Conservation (phyloP, 768 basidiomycete species). For the Mycena pura region DNA sequence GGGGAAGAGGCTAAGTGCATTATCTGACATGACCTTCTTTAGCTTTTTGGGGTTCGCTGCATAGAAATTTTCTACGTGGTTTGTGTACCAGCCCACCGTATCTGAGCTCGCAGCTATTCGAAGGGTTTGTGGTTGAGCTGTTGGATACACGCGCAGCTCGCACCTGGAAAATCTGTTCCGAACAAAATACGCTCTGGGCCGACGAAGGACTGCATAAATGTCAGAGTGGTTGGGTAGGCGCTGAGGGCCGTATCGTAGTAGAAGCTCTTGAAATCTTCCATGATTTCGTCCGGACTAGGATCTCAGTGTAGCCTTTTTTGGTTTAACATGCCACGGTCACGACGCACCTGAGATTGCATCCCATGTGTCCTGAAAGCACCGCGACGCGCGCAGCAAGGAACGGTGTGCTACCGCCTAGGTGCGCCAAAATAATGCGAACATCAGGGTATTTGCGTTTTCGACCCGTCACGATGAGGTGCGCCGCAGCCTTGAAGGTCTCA, state of each 20-base stretch:
- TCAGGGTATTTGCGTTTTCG: slow-evolving; percentile 65
- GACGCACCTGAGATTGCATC: slow-evolving; percentile 61
- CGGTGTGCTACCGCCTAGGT: slow-evolving; percentile 74
- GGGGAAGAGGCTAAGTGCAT: slow-evolving; percentile 61
- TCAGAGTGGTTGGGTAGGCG: slow-evolving; percentile 58
- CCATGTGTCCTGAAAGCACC: slow-evolving; percentile 72
- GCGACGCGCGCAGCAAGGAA: slow-evolving; percentile 75
- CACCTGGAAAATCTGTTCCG: slow-evolving; percentile 82
- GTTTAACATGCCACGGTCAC: slow-evolving; percentile 10
- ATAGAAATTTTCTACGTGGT: slow-evolving; percentile 58
- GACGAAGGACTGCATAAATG: slow-evolving; percentile 58
- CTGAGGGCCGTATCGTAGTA: slow-evolving; percentile 79
- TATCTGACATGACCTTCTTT: slow-evolving; percentile 52
- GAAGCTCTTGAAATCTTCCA: slow-evolving; percentile 72
- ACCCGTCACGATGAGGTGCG: slow-evolving; percentile 77
- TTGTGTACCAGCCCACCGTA: slow-evolving; percentile 68
- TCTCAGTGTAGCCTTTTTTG: not conserved
- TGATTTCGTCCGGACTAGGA: slow-evolving; percentile 60
- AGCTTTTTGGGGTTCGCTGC: slow-evolving; percentile 45
- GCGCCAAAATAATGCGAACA: slow-evolving; percentile 72
- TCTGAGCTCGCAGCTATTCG: slow-evolving; percentile 60
- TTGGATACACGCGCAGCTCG: slow-evolving; percentile 10
- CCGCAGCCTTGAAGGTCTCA: slow-evolving; percentile 83
- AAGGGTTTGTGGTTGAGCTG: not conserved
- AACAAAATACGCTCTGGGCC: slow-evolving; percentile 62